These are phyloP conservation scores for Tolypocladium guangdongense DNA, from an alignment of 2,329 filamentous ascomycete species.

Conservation along the genomic window DNA sequence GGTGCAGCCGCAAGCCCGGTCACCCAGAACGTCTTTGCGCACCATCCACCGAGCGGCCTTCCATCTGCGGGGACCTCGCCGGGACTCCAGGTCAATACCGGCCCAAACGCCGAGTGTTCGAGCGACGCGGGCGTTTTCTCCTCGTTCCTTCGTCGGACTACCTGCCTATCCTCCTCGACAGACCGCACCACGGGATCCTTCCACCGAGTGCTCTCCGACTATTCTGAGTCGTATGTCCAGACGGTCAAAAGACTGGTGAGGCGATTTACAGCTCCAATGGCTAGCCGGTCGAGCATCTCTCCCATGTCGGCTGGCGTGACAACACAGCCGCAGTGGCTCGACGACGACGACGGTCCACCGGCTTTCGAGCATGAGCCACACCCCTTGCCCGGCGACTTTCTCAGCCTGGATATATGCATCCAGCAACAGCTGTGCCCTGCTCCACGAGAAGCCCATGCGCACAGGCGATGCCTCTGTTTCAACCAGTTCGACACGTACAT, in stretches of 20 bases:
- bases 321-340: constrained; percentile 13
- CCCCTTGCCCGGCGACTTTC: constrained; percentile 38
- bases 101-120: background rate
- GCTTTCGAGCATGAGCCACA: constrained; percentile 10
- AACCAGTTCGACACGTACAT: constrained; percentile 11
- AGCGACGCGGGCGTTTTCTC: constrained; percentile 7
- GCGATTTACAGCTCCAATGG: constrained; percentile 22
- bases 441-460: constrained; percentile 11
- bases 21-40: background rate
- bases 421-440: constrained; percentile 10
- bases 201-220: constrained; percentile 19
- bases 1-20: background rate
- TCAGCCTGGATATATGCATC: constrained; percentile 21
- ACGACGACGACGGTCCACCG: constrained; percentile 16
- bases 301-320: constrained; percentile 9
- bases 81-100: background rate
- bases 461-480: constrained; percentile 18
- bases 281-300: constrained; percentile 10
- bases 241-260: constrained; percentile 28
- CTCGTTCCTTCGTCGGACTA: constrained; percentile 20
- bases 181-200: constrained; percentile 25
- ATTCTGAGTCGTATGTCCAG: constrained; percentile 21
- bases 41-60: background rate
- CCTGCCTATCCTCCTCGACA: constrained; percentile 27
- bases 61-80: background rate